A percentile compares a stretch with the other conserved stretches of the same genome.
These are phyloP conservation scores for Grammothele lineata DNA, from an alignment of 768 basidiomycete species.

Conservation along the genomic window DNA sequence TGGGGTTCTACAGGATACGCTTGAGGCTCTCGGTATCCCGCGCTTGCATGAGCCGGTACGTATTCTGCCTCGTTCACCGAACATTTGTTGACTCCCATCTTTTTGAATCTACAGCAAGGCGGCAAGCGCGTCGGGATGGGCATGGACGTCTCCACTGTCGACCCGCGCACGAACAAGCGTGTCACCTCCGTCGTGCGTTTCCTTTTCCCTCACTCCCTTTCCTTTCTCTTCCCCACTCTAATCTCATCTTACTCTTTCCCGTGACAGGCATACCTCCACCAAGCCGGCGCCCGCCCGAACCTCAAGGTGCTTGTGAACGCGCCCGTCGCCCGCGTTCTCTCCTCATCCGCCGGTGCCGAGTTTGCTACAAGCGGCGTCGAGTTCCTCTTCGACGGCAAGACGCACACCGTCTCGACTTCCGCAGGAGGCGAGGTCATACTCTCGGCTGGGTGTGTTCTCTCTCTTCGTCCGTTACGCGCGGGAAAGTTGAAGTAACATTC, in stretches of 20 bases:
- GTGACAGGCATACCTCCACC: conserved; percentile 14
- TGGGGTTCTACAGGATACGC: conserved; percentile 4
- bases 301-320: conserved; percentile 25
- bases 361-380: conserved; percentile 43
- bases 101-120: too few relatives aligned
- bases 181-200: not conserved
- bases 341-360: conserved; percentile 4
- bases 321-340: conserved; percentile 23
- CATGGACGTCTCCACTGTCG: not conserved
- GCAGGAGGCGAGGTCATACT: conserved; percentile 46
- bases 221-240: too few relatives aligned
- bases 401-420: conserved; percentile 29
- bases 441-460: conserved; percentile 4
- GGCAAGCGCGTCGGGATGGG: not conserved
- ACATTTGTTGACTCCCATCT: not conserved
- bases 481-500: not conserved
- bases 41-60: conserved; percentile 5
- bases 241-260: too few relatives aligned
- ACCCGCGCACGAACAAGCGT: conserved; percentile 1
- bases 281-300: conserved; percentile 22
- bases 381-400: conserved; percentile 30
- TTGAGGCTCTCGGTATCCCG: conserved; percentile 8
- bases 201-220: not conserved
- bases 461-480: not conserved
- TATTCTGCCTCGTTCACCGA: not conserved